Conservation (phyloP, 164 flowering plant genomes). For the Warburgia ugandensis region DNA sequence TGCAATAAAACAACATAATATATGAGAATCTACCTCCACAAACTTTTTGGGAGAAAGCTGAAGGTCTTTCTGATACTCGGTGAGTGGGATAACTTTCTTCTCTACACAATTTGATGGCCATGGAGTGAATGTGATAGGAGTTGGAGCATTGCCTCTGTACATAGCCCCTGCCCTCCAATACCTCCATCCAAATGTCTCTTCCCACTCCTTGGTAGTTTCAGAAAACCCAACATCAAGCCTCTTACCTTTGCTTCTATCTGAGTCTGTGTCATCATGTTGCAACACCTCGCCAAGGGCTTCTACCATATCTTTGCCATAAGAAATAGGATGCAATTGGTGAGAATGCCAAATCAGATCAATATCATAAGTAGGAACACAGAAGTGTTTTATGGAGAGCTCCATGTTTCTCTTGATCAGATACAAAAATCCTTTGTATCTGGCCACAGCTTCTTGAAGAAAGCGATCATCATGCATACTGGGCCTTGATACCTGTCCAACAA, state of each 20-base stretch:
- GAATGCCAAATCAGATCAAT: conserved; percentile 96
- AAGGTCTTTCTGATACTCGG: conserved; percentile 24
- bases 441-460: conserved; percentile 71
- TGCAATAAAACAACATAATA: not conserved
- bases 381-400: conserved; percentile 50
- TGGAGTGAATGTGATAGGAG: conserved; percentile 48
- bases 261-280: conserved; percentile 87
- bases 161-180: conserved; percentile 96
- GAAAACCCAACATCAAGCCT: conserved; percentile 84
- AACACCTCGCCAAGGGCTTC: conserved; percentile 50
- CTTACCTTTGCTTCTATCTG: conserved; percentile 75
- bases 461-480: conserved; percentile 49
- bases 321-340: conserved; percentile 76
- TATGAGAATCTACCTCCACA: conserved; percentile 59
- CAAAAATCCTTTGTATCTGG: conserved; percentile 89
- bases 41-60: conserved; percentile 32
- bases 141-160: conserved; percentile 72
- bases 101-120: conserved; percentile 12
- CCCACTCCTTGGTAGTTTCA: conserved; percentile 83
- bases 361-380: conserved; percentile 95
- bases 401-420: conserved; percentile 76
- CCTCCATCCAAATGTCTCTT: conserved; percentile 72
- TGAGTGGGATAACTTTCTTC: conserved; percentile 23
- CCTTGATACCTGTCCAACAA: conserved; percentile 84
- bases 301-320: conserved; percentile 62